Evolutionary conservation across 2,329 filamentous ascomycete species (phyloP).

Genomic region (Aphanoascus verrucosus): DNA sequence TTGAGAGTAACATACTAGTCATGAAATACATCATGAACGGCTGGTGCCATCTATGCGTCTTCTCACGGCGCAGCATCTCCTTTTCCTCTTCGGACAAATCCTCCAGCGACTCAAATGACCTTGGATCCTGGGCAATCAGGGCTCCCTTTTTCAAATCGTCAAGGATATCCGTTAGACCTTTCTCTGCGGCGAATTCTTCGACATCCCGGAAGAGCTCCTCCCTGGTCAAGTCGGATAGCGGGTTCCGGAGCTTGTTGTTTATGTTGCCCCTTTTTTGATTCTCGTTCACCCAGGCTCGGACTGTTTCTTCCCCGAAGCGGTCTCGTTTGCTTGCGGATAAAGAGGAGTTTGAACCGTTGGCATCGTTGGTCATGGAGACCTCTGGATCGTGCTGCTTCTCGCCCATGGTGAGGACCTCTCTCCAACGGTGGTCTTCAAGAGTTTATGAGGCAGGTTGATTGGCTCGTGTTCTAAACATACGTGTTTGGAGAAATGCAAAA

Average conservation of each 20-base stretch:
- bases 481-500: too few relatives aligned
- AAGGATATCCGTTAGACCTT: slow-evolving; percentile 50
- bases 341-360: background rate
- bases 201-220: slow-evolving; percentile 24
- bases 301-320: background rate
- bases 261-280: background rate
- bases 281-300: background rate
- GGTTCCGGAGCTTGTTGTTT: slow-evolving; percentile 19
- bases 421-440: too few relatives aligned
- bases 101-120: slow-evolving; percentile 51
- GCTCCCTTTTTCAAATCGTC: slow-evolving; percentile 43
- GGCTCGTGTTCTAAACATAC: too few relatives aligned
- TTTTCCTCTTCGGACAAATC: slow-evolving; percentile 45
- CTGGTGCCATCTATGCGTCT: slow-evolving; percentile 36
- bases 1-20: slow-evolving; percentile 12
- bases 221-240: slow-evolving; percentile 21
- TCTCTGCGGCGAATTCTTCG: slow-evolving; percentile 39
- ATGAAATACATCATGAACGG: slow-evolving; percentile 38
- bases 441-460: background rate
- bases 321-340: background rate
- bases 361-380: background rate
- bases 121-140: slow-evolving; percentile 60
- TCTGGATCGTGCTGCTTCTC: slow-evolving; percentile 5
- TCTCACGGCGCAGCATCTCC: slow-evolving; percentile 31
- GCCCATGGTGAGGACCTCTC: background rate